Evolutionary conservation across 2,329 filamentous ascomycete genomes (phyloP).

Genomic region (Diplodia scrobiculata): DNA sequence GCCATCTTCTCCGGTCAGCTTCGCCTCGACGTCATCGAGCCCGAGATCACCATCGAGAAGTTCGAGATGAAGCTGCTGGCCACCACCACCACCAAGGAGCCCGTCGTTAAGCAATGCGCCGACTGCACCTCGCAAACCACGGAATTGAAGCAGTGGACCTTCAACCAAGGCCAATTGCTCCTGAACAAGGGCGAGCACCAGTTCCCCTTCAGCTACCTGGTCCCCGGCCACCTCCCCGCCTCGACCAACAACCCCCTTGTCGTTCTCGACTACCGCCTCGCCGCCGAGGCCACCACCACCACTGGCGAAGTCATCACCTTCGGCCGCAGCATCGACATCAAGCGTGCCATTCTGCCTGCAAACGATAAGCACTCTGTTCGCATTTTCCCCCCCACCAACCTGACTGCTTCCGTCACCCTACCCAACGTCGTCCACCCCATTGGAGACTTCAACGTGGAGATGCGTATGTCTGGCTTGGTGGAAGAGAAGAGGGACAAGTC

Average conservation of each 20-base stretch:
- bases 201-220: constrained; percentile 85
- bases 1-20: constrained; percentile 84
- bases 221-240: constrained; percentile 83
- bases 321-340: constrained; percentile 69
- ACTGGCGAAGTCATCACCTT: constrained; percentile 66
- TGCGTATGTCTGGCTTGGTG: constrained; percentile 84
- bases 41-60: constrained; percentile 65
- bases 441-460: constrained; percentile 74
- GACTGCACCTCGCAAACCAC: constrained; percentile 73
- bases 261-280: constrained; percentile 75
- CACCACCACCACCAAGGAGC: constrained; percentile 75
- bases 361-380: constrained; percentile 85
- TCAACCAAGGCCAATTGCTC: constrained; percentile 58
- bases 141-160: constrained; percentile 76
- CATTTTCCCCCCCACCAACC: constrained; percentile 93
- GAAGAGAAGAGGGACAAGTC: constrained; percentile 66
- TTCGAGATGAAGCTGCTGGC: constrained; percentile 73
- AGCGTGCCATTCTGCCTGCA: constrained; percentile 76
- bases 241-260: constrained; percentile 74
- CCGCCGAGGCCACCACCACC: constrained; percentile 54
- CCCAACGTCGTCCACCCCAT: constrained; percentile 83
- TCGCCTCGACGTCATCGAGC: constrained; percentile 69
- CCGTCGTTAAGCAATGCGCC: constrained; percentile 75
- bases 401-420: constrained; percentile 81
- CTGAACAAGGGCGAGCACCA: constrained; percentile 64